Evolutionary conservation across 306 rosid genomes (phyloP).

Genomic region (Trifolium fragiferum): DNA sequence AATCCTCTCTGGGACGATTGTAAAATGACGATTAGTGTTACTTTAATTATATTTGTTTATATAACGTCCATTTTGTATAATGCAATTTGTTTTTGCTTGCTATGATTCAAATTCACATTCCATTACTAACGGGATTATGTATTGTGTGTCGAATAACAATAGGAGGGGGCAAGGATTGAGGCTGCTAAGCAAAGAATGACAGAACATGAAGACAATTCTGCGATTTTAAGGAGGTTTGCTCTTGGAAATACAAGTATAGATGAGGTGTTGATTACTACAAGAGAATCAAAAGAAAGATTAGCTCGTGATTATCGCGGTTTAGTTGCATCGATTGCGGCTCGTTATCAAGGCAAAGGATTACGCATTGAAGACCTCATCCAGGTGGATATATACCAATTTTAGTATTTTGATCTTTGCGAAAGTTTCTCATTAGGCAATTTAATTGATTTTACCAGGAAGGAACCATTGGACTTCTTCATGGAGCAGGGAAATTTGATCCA

Average conservation of each 20-base stretch:
- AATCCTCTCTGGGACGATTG: too few relatives aligned
- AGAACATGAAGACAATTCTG: conserved; percentile 51
- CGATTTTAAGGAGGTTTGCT: conserved; percentile 47
- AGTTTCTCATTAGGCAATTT: conserved; percentile 12
- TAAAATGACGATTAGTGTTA: too few relatives aligned
- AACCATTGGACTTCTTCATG: conserved; percentile 80
- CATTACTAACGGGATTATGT: not conserved
- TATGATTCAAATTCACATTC: not conserved
- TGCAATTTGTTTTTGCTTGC: not conserved
- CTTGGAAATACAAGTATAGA: conserved; percentile 52
- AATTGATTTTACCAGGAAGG: conserved; percentile 67
- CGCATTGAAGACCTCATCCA: conserved; percentile 81
- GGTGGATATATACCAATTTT: conserved; percentile 47
- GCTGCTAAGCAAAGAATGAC: conserved; percentile 45
- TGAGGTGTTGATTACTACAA: conserved; percentile 53
- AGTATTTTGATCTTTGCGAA: conserved; percentile 26
- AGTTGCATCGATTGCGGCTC: conserved; percentile 69
- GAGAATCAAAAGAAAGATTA: conserved; percentile 67
- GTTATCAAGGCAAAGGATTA: conserved; percentile 78
- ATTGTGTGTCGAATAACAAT: conserved; percentile 18
- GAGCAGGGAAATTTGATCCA: conserved; percentile 77
- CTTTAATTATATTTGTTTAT: not conserved
- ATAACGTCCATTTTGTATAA: not conserved
- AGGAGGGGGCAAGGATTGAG: conserved; percentile 77
- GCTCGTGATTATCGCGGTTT: conserved; percentile 57